Evolutionary conservation across 768 basidiomycete species (phyloP), one percentile per base, ranked within the genome.

Genomic region (Kwoniella europaea): DNA sequence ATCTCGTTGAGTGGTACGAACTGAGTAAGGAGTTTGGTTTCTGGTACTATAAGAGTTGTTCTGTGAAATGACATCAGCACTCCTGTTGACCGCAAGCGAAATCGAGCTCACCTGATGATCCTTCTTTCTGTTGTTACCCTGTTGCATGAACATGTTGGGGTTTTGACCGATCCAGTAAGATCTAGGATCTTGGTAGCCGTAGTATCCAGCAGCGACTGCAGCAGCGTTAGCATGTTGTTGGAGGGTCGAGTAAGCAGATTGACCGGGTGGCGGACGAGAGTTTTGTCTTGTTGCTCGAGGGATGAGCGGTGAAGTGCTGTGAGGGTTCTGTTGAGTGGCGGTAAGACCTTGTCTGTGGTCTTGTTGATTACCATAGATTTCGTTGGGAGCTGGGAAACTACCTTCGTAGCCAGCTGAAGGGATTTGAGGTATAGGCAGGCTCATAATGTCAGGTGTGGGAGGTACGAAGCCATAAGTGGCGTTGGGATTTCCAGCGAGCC

Each of bases 81-180:
- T 22, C 44, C 12, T 43, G 35, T 42, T 22, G 52, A 4, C 7
- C 20, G 27, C 43, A 29, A 44, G 13, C 13, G 52, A 15, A 16
- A 6, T 52, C 18, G 29, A 41, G 42, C 42, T 56, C 20, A 69
- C 68, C 54, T 69, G 68, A n/a, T 61, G 46, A 57, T 69, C 43
- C 42, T 63, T 63, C 68, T 69, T 62, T 59, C 56, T 58, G 3
- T 22, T 16, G 24, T 57, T 57, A 12, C 68, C 68, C 52, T 69
- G 68, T 22, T 63, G 68, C 16, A 50, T n/a, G 55, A 44, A 63
- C 35, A 63, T 41, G 24, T 27, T 24, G 0, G 20, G 50, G 10
- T 44, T 61, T 24, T 63, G 52, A n/a, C 52, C 35, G 16, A 62
- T 52, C 68, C 68, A 69, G 53, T 63, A 61, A 42, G 42, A 56